Evolutionary conservation across 176 grass and related monocot species (phyloP).

Genomic region (Aegilops umbellulata): DNA sequence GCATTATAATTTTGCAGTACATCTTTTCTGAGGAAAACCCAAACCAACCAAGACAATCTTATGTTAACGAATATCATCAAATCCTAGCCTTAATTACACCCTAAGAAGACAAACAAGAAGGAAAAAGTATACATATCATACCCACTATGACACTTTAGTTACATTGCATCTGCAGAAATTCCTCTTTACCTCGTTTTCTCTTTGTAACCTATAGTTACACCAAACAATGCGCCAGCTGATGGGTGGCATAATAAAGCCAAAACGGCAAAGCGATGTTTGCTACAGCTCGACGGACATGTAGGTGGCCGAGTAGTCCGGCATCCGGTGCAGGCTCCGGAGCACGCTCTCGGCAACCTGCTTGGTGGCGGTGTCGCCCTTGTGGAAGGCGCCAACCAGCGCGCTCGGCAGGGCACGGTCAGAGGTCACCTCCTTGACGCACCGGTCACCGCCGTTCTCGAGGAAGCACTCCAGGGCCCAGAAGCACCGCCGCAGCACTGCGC

Average conservation of each 20-base stretch:
- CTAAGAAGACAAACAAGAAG: not conserved
- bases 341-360: slow-evolving; percentile 81
- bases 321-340: slow-evolving; percentile 66
- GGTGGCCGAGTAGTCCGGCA: slow-evolving; percentile 57
- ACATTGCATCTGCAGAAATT: not conserved
- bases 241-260: slow-evolving; percentile 1
- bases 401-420: slow-evolving; percentile 55
- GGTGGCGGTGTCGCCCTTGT: slow-evolving; percentile 60
- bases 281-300: slow-evolving; percentile 48
- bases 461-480: slow-evolving; percentile 88
- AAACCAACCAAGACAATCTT: not conserved
- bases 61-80: not conserved
- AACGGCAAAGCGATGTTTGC: not conserved
- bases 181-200: not conserved
- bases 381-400: slow-evolving; percentile 61
- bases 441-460: slow-evolving; percentile 55
- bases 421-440: slow-evolving; percentile 50
- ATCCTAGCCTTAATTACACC: not conserved
- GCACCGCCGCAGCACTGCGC: slow-evolving; percentile 43
- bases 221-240: slow-evolving; percentile 20
- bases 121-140: not conserved
- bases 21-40: not conserved
- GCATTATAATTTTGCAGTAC: not conserved
- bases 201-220: slow-evolving; percentile 35
- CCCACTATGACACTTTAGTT: slow-evolving; percentile 28